phyloP scores from a whole-genome alignment of 768 basidiomycete genomes.

The Leccinum subtestaceum region DNA sequence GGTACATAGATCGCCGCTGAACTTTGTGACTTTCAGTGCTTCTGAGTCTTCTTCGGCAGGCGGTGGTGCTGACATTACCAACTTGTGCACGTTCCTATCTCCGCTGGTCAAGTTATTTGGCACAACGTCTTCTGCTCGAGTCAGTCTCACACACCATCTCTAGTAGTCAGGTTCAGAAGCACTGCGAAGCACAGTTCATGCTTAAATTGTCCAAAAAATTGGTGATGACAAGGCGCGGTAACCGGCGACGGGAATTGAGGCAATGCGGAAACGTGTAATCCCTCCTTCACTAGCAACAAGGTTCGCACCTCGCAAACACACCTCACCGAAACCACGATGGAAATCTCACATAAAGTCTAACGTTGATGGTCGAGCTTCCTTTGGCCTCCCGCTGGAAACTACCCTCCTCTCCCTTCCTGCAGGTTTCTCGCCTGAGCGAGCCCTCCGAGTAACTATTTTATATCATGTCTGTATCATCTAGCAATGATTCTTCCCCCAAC shows the following conservation, averaged over 20 bases:
- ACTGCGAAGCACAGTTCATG: constrained; percentile 11
- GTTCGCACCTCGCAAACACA: constrained; percentile 21
- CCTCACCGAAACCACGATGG: constrained; percentile 38
- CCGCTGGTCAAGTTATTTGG: not conserved
- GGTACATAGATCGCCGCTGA: constrained; percentile 20
- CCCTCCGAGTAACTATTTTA: constrained; percentile 19
- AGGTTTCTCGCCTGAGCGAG: constrained; percentile 13
- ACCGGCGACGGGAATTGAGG: constrained; percentile 32
- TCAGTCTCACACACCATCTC: not conserved
- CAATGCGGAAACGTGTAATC: constrained; percentile 29
- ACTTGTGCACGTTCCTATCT: not conserved
- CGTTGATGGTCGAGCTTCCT: constrained; percentile 8
- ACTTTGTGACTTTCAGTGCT: not conserved
- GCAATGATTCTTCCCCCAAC: constrained; percentile 20
- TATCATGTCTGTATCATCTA: constrained; percentile 32
- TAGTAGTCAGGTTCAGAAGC: constrained; percentile 18
- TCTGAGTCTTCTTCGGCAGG: not conserved
- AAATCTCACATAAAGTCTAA: constrained; percentile 30
- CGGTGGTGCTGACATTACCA: constrained; percentile 3
- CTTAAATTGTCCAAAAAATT: constrained; percentile 10
- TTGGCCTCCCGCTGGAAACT: constrained; percentile 20
- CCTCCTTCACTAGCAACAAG: constrained; percentile 7
- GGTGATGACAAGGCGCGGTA: constrained; percentile 27
- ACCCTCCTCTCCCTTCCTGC: constrained; percentile 10
- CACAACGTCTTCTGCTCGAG: not conserved